These are phyloP conservation scores for Mycena sanguinolenta DNA, from an alignment of 768 basidiomycete genomes.

Conservation along the genomic window DNA sequence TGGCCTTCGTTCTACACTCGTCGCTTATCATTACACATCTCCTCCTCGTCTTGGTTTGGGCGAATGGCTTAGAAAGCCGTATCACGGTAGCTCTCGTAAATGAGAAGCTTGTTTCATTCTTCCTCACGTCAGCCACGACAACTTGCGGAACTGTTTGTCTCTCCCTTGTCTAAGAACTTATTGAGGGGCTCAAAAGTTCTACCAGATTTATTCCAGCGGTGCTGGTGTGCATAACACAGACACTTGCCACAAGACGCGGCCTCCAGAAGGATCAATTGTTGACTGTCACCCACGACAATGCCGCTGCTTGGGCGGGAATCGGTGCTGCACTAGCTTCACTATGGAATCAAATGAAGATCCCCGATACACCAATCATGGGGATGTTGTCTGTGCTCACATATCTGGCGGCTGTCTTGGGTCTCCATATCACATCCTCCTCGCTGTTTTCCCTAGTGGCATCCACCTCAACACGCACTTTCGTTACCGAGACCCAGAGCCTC, in stretches of 20 bases:
- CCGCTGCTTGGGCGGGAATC: too few relatives aligned
- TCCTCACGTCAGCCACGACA: not conserved
- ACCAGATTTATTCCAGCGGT: too few relatives aligned
- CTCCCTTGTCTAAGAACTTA: too few relatives aligned
- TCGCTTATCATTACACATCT: constrained; percentile 1
- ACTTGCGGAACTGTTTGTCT: constrained; percentile 7
- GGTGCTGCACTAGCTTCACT: too few relatives aligned
- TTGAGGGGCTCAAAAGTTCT: too few relatives aligned
- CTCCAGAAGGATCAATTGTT: too few relatives aligned
- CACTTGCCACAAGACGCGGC: too few relatives aligned
- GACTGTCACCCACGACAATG: too few relatives aligned
- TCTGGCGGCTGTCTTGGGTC: constrained; percentile 34
- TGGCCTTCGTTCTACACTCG: constrained; percentile 5
- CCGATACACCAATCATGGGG: too few relatives aligned
- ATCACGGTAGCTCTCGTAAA: not conserved
- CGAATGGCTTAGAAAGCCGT: not conserved
- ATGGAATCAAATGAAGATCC: too few relatives aligned
- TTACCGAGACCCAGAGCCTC: not conserved
- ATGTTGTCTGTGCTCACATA: constrained; percentile 33
- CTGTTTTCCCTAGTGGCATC: constrained; percentile 37
- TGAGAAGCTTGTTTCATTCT: constrained; percentile 7
- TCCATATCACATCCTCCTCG: constrained; percentile 40
- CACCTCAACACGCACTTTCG: not conserved
- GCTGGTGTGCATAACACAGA: too few relatives aligned
- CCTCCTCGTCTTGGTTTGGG: not conserved